These are phyloP conservation scores for Litsea cubeba DNA, from an alignment of 164 flowering plant species.

Conservation along the genomic window DNA sequence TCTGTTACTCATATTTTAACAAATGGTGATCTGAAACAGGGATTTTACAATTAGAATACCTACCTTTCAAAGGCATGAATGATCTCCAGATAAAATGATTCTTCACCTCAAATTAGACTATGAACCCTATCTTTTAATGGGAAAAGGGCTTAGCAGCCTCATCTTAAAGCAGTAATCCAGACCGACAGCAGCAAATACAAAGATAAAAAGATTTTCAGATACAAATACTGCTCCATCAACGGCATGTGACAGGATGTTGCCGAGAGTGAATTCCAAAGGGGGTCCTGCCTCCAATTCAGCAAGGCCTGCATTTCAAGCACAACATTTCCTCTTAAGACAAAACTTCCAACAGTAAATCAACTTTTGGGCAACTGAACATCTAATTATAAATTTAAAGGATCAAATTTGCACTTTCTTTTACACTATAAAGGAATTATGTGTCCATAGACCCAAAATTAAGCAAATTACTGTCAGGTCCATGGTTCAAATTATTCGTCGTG, in stretches of 20 bases:
- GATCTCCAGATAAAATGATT: conserved; percentile 1
- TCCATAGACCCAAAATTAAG: no score
- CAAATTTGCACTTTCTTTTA: no score
- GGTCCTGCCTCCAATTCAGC: conserved; percentile 55
- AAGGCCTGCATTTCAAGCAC: conserved; percentile 53
- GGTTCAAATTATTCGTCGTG: no score
- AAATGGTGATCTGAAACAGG: not conserved
- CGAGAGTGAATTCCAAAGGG: conserved; percentile 49
- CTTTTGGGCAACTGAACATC: no score
- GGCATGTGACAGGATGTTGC: conserved; percentile 60
- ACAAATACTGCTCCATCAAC: conserved; percentile 51
- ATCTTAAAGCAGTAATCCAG: conserved; percentile 73
- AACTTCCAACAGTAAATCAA: not conserved
- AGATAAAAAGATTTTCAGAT: conserved; percentile 54
- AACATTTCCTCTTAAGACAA: not conserved
- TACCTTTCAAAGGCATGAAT: not conserved
- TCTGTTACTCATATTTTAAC: not conserved
- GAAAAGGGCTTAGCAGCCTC: conserved; percentile 65
- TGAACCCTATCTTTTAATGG: conserved; percentile 29
- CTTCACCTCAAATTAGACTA: conserved; percentile 1
- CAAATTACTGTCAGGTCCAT: no score
- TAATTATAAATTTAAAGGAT: no score
- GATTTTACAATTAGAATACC: not conserved
- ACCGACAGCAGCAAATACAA: conserved; percentile 64
- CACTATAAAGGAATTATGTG: no score